phyloP scores from a whole-genome alignment of 306 rosid species.

The Rubus parviflorus region DNA sequence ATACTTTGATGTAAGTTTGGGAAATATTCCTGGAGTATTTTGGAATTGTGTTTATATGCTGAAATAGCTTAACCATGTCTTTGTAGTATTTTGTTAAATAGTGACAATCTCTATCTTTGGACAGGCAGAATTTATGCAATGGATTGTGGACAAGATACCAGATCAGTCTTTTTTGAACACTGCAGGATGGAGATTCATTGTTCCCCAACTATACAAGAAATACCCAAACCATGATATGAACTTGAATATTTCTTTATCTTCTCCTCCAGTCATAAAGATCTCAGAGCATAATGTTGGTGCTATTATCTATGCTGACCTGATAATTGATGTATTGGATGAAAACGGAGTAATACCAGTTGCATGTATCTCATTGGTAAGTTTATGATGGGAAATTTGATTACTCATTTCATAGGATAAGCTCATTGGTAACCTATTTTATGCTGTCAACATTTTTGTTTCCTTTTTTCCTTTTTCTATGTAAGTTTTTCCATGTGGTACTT shows the following conservation, averaged over 20 bases:
- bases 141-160: conserved; percentile 84
- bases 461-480: not conserved
- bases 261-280: conserved; percentile 68
- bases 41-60: conserved; percentile 7
- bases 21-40: not conserved
- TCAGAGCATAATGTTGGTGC: conserved; percentile 53
- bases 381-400: conserved; percentile 9
- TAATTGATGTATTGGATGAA: conserved; percentile 61
- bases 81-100: conserved; percentile 13
- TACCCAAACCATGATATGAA: conserved; percentile 82
- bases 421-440: not conserved
- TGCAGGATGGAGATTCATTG: conserved; percentile 87
- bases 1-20: conserved; percentile 65
- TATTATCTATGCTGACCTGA: conserved; percentile 50
- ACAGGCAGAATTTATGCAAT: conserved; percentile 91
- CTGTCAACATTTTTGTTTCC: not conserved
- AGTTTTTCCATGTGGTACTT: not conserved
- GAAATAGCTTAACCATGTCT: not conserved
- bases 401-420: not conserved
- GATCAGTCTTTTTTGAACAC: conserved; percentile 81
- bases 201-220: conserved; percentile 89
- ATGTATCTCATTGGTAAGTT: conserved; percentile 81
- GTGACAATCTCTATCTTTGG: conserved; percentile 20
- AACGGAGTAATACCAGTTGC: conserved; percentile 69
- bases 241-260: conserved; percentile 73